Conservation (phyloP, 1,284 basidiomycete genomes). For the Pseudozyma thailandica region DNA sequence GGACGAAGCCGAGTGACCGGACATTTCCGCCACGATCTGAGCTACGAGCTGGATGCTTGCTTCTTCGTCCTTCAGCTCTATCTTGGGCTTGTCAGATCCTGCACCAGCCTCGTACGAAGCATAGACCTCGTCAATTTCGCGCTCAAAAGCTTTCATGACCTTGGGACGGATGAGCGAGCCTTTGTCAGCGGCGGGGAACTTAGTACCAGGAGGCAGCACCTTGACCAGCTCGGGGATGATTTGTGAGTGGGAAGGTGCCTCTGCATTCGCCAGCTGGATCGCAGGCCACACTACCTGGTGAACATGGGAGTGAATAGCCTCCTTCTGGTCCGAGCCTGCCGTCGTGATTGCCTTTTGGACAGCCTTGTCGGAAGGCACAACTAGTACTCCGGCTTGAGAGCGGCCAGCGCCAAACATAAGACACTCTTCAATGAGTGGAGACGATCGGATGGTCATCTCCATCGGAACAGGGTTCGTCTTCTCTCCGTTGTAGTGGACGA, state of each 20-base stretch:
- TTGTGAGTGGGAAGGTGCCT: slow-evolving; percentile 31
- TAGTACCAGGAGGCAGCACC: slow-evolving; percentile 9
- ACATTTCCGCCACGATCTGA: slow-evolving; percentile 13
- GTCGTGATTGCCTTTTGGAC: slow-evolving; percentile 53
- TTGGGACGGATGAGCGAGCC: slow-evolving; percentile 22
- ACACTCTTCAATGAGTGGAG: slow-evolving; percentile 70
- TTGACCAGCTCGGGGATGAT: slow-evolving; percentile 29
- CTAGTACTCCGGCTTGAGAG: slow-evolving; percentile 73
- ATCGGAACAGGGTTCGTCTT: slow-evolving; percentile 51
- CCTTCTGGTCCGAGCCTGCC: neutral
- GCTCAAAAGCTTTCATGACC: slow-evolving; percentile 8
- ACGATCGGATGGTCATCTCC: slow-evolving; percentile 29
- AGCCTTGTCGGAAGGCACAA: slow-evolving; percentile 72
- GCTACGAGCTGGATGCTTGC: neutral
- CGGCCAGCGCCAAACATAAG: slow-evolving; percentile 74
- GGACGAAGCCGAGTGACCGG: slow-evolving; percentile 29
- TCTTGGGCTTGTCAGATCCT: neutral
- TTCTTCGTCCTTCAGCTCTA: neutral
- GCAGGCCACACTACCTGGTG: slow-evolving; percentile 7
- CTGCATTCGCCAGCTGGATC: slow-evolving; percentile 14
- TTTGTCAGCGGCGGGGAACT: slow-evolving; percentile 24
- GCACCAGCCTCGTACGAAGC: slow-evolving; percentile 22
- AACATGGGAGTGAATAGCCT: slow-evolving; percentile 7
- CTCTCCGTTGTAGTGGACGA: slow-evolving; percentile 67
- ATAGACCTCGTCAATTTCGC: slow-evolving; percentile 22